These are phyloP conservation scores for Albifimbria verrucaria DNA, from an alignment of 2,329 filamentous ascomycete genomes.

Conservation along the genomic window DNA sequence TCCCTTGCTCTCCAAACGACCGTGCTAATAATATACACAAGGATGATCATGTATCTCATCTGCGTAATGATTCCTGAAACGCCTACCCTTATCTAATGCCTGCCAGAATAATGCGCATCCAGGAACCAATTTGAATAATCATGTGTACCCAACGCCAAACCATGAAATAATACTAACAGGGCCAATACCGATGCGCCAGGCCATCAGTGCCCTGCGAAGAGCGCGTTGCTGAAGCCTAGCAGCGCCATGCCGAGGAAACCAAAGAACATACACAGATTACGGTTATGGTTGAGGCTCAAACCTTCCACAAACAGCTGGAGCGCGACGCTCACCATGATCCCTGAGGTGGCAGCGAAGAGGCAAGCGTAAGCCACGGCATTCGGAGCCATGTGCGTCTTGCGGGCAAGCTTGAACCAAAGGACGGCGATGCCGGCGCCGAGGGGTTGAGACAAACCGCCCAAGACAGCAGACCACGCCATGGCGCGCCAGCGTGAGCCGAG, in stretches of 20 bases:
- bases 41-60: too few relatives aligned
- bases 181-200: too few relatives aligned
- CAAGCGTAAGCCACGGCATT: conserved; percentile 65
- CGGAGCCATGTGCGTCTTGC: conserved; percentile 45
- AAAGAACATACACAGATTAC: conserved; percentile 73
- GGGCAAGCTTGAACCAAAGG: conserved; percentile 76
- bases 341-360: conserved; percentile 85
- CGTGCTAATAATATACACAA: not conserved
- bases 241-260: conserved; percentile 85
- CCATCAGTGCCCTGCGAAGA: conserved; percentile 60
- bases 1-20: not conserved
- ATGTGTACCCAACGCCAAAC: too few relatives aligned
- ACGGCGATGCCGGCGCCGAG: conserved; percentile 80
- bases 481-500: conserved; percentile 76
- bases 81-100: too few relatives aligned
- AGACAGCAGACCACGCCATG: conserved; percentile 76
- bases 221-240: conserved; percentile 78
- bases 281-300: conserved; percentile 75
- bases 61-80: too few relatives aligned
- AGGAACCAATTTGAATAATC: too few relatives aligned
- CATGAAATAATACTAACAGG: too few relatives aligned
- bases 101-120: too few relatives aligned
- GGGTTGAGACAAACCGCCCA: conserved; percentile 86
- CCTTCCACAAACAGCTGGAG: conserved; percentile 87
- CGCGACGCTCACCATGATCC: conserved; percentile 93